Evolutionary conservation across 1,139 yeast genomes (phyloP), one percentile per base, ranked within the genome.

Genomic region (Candida sojae): DNA sequence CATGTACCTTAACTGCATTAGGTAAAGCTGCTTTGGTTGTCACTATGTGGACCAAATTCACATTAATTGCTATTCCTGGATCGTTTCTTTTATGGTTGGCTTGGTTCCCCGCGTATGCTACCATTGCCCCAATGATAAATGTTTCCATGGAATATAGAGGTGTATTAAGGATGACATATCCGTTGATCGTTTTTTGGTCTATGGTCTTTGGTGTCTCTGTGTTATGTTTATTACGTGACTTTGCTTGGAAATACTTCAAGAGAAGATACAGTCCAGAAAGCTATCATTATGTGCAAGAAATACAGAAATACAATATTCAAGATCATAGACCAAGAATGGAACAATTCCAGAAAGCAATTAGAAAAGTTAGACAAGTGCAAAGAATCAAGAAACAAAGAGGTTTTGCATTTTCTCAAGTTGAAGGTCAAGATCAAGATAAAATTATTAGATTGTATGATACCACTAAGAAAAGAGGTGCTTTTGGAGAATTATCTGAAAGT

Each of bases 301-400:
- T 93, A 63, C 99, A 95, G 68, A 93, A 93, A 71, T 91, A 86
- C 68, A 92, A 93, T 61, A 88, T 92, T 53, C 96, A 89, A 56
- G 97, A 93, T 63, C 88, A 88, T 66, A 80, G 97, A 57, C 99
- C 99, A 21, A 83, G 97, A 58, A 85, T 92, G 83, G 96, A 91
- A 57, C 96, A 92, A 56, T 95, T 95, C 76, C 99, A 95, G 66
- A 91, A 88, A 68, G 97, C 99, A 6, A 93, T 95, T 51, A 81
- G 98, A 63, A 93, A 92, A 64, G 98, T 93, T 38, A 86, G 99
- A 67, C 99, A 95, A 67, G 98, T 95, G 34, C 97, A 93, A 67
- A 82, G 99, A 67, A 92, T 93, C 87, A 89, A 96, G 64, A 95
- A 93, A 63, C 99, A 93, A 71, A 86, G 99, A 69, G 99, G 99